Base-by-base conservation (phyloP, 2,329 filamentous ascomycete species). In the Colletotrichum higginsianum region DNA sequence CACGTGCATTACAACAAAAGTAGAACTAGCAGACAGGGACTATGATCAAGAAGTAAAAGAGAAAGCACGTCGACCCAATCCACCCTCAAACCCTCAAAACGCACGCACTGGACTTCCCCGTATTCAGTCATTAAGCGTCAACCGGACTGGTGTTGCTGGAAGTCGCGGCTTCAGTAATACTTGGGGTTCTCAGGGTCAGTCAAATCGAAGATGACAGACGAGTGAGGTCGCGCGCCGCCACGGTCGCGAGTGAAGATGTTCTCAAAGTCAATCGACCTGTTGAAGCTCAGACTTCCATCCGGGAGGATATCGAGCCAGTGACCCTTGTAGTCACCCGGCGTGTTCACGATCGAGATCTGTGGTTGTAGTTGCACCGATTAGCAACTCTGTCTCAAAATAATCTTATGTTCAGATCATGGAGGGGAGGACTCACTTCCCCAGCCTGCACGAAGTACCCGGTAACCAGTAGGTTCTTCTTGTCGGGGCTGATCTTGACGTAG, bases 361-460 rank as follows among this genome's bases (percentile, higher is more conserved):
- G 18, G 21, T 35, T 13, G 7, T 23, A 15, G 18, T 12, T 35
- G 12, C 35, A 26, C 35, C 9, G 18, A 16, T 52, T 35, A 46
- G 35, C 11, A 21, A 61, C 26, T 7, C 49, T 6, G 2, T 15
- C 42, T 12, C 18, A 40, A 11, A 15, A 6, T 15, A 30, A 6
- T 38, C 13, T 9, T 38, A 15, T 44, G 16, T 18, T 11, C 38
- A 58, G 21, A 15, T 23, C 12, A 49, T 38, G 15, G 16, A 26
- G 35, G 30, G 7, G 15, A 61, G 26, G n/a, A 40, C 44, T 23
- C 18, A 81, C 80, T 72, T 88, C 86, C 35, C 89, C 89, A 12
- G 85, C 88, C 80, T 91, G 89, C 3, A 92, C 88, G 76, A 91
- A 91, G 82, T 91, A 91, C 63, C 90, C 90, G n/a, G 87, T 90